Evolutionary conservation across 352 stramenopile species (phyloP).

Genomic region (Pythium rishiriense): DNA sequence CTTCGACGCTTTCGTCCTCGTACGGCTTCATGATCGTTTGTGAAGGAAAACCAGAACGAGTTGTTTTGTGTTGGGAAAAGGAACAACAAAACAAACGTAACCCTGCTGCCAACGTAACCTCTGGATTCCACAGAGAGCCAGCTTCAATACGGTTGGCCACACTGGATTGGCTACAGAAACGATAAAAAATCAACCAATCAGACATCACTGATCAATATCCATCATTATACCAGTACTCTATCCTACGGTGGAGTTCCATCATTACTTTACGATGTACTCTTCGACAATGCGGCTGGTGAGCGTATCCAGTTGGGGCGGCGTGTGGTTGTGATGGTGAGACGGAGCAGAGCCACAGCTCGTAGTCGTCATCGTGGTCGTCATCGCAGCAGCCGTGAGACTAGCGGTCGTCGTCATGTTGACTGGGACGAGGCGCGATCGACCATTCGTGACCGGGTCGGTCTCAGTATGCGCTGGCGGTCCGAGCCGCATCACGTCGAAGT

Average conservation of each 20-base stretch:
- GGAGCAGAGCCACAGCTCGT: conserved; percentile 5
- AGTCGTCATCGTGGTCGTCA: neutral
- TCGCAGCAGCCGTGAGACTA: neutral
- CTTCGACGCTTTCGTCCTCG: conserved; percentile 12
- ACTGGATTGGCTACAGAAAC: conserved; percentile 3
- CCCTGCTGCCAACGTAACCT: conserved; percentile 6
- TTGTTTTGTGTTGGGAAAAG: neutral
- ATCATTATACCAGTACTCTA: conserved; percentile 7
- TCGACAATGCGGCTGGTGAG: conserved; percentile 22
- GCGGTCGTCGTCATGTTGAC: neutral
- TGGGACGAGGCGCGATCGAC: neutral
- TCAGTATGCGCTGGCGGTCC: neutral
- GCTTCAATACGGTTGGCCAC: neutral
- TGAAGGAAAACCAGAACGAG: neutral
- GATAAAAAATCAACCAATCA: neutral
- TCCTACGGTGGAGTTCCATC: neutral
- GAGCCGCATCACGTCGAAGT: conserved; percentile 51
- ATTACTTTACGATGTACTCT: conserved; percentile 28
- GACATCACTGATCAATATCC: neutral
- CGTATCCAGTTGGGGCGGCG: neutral
- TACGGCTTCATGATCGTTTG: neutral
- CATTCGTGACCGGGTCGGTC: neutral
- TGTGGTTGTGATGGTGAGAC: neutral
- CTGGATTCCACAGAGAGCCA: conserved; percentile 10
- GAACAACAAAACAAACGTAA: neutral